Percentiles rank a stretch among this genome's conserved stretches.
Evolutionary conservation across 1,284 basidiomycete species (phyloP).

Genomic region (Cryptococcus sp.): DNA sequence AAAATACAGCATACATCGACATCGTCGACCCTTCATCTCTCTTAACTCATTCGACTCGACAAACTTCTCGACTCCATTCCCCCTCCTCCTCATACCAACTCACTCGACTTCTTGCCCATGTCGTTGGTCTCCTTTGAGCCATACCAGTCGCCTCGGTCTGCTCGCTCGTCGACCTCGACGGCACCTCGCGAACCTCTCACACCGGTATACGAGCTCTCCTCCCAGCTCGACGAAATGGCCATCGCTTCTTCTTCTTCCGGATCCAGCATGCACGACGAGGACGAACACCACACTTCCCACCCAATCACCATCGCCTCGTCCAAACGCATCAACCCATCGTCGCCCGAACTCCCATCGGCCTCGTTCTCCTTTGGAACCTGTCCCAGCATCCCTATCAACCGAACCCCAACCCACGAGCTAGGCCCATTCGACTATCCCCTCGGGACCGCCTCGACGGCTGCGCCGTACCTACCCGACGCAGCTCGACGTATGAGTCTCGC

Average conservation of each 20-base stretch:
- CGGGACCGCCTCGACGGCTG: not conserved
- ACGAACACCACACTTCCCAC: not conserved
- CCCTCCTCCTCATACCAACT: no score
- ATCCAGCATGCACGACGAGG: not conserved
- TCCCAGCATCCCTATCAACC: constrained; percentile 4
- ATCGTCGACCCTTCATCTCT: no score
- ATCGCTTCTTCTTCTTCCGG: not conserved
- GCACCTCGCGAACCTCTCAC: not conserved
- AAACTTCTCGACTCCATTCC: no score
- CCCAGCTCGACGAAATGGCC: not conserved
- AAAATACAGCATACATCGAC: no score
- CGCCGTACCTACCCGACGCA: not conserved
- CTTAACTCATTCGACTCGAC: no score
- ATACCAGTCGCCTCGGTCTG: not conserved
- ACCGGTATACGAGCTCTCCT: not conserved
- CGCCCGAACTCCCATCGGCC: not conserved
- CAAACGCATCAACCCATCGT: not conserved
- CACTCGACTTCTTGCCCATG: no score
- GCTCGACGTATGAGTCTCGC: not conserved
- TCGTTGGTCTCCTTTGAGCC: no score
- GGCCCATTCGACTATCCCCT: constrained; percentile 28
- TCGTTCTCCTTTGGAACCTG: constrained; percentile 12
- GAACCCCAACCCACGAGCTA: constrained; percentile 22
- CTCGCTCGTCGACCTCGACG: not conserved
- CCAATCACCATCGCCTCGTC: not conserved